Conservation (phyloP, 2,329 filamentous ascomycete species). For the Knufia fluminis region DNA sequence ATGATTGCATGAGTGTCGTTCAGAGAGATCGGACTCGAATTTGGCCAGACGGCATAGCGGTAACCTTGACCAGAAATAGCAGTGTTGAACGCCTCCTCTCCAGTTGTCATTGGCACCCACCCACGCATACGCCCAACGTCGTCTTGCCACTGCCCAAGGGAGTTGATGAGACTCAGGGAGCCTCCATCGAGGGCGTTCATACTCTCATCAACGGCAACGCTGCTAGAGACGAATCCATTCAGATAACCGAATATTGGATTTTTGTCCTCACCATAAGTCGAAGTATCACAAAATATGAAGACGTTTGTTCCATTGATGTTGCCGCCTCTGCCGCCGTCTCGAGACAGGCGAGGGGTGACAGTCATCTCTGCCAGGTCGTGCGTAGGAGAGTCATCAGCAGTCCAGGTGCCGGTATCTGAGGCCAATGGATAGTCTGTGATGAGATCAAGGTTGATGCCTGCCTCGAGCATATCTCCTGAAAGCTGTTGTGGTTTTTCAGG, state of each 20-base stretch:
- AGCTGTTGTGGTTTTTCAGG: slow-evolving; percentile 18
- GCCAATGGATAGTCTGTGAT: slow-evolving; percentile 24
- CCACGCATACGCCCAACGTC: slow-evolving; percentile 26
- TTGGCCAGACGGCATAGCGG: slow-evolving; percentile 28
- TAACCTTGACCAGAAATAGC: slow-evolving; percentile 26
- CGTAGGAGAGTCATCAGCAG: slow-evolving; percentile 11
- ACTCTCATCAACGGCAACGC: slow-evolving; percentile 24
- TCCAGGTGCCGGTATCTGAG: slow-evolving; percentile 22
- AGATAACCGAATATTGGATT: slow-evolving; percentile 19
- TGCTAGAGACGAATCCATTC: slow-evolving; percentile 27
- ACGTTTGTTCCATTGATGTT: slow-evolving; percentile 27
- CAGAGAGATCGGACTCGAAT: slow-evolving; percentile 26
- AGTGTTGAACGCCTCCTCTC: slow-evolving; percentile 26
- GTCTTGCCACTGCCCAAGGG: slow-evolving; percentile 27
- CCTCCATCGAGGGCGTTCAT: slow-evolving; percentile 24
- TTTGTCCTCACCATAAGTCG: slow-evolving; percentile 23
- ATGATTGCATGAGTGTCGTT: slow-evolving; percentile 24
- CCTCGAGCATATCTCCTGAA: slow-evolving; percentile 17
- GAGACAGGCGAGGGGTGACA: slow-evolving; percentile 24
- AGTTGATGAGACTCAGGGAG: slow-evolving; percentile 24
- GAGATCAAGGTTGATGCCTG: slow-evolving; percentile 24
- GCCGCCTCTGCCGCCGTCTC: slow-evolving; percentile 28
- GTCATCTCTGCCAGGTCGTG: slow-evolving; percentile 16
- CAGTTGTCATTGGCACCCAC: slow-evolving; percentile 26
- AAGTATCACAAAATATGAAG: slow-evolving; percentile 28